Percentiles rank a stretch among this genome's conserved stretches.
Conservation (phyloP, 495 filamentous ascomycete species). For the Podospora fimiseda region DNA sequence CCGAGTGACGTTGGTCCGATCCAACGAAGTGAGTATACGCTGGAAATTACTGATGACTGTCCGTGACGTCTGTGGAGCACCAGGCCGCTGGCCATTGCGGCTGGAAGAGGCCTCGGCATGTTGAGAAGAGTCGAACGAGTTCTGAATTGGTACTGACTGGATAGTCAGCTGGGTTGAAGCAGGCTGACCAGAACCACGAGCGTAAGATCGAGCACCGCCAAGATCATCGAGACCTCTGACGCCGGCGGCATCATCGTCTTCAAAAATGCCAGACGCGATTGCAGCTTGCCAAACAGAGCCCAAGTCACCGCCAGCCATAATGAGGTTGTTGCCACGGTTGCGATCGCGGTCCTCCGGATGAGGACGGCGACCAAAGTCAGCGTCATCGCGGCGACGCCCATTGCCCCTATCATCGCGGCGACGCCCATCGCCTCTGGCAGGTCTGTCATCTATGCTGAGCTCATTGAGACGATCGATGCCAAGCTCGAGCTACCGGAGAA, state of each 20-base stretch:
- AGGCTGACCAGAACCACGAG: neutral
- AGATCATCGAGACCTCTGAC: conserved; percentile 24
- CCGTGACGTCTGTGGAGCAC: neutral
- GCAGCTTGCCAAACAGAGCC: conserved; percentile 8
- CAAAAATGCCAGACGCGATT: conserved; percentile 13
- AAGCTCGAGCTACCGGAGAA: too few relatives aligned
- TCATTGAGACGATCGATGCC: too few relatives aligned
- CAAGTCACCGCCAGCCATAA: neutral
- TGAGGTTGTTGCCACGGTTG: neutral
- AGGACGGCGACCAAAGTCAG: neutral
- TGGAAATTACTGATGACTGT: neutral
- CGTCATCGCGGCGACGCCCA: neutral
- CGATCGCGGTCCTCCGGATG: neutral
- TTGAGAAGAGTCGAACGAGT: neutral
- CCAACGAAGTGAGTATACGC: neutral
- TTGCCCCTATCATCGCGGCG: too few relatives aligned
- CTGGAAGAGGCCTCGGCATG: neutral
- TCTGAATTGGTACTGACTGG: too few relatives aligned
- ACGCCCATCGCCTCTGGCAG: too few relatives aligned
- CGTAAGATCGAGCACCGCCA: conserved; percentile 21
- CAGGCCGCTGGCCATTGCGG: neutral
- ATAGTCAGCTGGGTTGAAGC: neutral
- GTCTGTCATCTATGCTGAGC: too few relatives aligned
- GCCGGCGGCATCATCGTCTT: conserved; percentile 22
- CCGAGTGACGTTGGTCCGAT: neutral